Conservation (phyloP, 2,329 filamentous ascomycete genomes). For the Sporothrix globosa region DNA sequence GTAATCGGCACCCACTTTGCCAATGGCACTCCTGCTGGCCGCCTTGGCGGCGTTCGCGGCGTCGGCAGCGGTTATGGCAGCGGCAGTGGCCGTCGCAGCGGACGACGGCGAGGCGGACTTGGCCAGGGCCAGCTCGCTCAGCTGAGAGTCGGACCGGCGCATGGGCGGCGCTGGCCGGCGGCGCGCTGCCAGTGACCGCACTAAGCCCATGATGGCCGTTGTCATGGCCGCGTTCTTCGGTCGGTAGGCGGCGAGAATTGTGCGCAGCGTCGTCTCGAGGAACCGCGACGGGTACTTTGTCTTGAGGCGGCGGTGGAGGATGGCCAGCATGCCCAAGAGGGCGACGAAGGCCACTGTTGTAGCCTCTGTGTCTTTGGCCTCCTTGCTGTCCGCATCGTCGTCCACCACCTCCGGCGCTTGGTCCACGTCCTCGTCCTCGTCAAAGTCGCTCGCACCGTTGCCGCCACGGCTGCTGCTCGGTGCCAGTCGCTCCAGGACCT, state of each 20-base stretch:
- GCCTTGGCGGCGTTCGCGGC: constrained; percentile 47
- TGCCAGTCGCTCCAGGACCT: constrained; percentile 65
- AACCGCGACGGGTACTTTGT: constrained; percentile 79
- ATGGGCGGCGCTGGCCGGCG: constrained; percentile 66
- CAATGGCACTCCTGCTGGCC: constrained; percentile 39
- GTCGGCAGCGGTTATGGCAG: background rate
- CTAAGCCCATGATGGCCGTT: constrained; percentile 68
- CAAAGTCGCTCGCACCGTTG: constrained; percentile 44
- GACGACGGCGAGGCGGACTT: background rate
- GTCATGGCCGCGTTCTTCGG: constrained; percentile 68
- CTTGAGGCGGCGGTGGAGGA: constrained; percentile 73
- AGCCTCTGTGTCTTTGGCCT: constrained; percentile 35
- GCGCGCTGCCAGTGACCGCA: constrained; percentile 68
- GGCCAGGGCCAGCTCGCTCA: constrained; percentile 22
- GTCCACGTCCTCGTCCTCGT: constrained; percentile 38
- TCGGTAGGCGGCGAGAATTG: constrained; percentile 68
- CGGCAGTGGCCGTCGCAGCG: background rate
- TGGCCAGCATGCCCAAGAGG: constrained; percentile 53
- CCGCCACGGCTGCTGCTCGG: constrained; percentile 46
- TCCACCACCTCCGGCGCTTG: constrained; percentile 42
- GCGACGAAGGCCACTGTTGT: constrained; percentile 33
- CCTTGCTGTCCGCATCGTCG: constrained; percentile 35
- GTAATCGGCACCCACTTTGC: constrained; percentile 49
- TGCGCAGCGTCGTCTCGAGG: constrained; percentile 73
- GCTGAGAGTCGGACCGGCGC: constrained; percentile 51